Conservation (phyloP, 2,329 filamentous ascomycete genomes). For the Hypoxylon sp. region DNA sequence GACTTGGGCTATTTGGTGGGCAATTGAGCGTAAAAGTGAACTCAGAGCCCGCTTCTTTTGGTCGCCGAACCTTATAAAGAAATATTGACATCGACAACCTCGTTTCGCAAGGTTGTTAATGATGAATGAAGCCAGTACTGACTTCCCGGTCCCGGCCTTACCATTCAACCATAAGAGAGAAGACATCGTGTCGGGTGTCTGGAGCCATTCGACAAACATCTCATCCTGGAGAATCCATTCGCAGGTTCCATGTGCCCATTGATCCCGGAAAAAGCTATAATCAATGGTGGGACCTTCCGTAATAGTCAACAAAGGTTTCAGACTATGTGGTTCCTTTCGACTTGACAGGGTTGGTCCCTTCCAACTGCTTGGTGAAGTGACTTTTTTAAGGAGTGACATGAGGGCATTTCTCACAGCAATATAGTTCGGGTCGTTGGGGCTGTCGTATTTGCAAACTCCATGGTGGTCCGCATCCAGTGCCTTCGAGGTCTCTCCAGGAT, state of each 20-base stretch:
- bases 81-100: constrained; percentile 36
- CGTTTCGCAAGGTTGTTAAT: constrained; percentile 35
- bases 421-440: constrained; percentile 56
- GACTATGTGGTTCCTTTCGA: constrained; percentile 4
- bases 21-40: constrained; percentile 50
- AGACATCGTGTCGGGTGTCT: background rate
- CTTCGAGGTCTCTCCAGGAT: constrained; percentile 56
- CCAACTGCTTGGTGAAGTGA: constrained; percentile 9
- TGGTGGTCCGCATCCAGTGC: constrained; percentile 59
- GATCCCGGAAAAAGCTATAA: constrained; percentile 41
- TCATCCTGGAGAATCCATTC: constrained; percentile 27
- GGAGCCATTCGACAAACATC: constrained; percentile 24
- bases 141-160: constrained; percentile 40
- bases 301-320: constrained; percentile 30
- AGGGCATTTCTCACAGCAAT: constrained; percentile 51
- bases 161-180: constrained; percentile 36
- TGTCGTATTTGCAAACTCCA: constrained; percentile 58
- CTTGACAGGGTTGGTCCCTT: background rate
- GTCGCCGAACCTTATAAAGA: constrained; percentile 36
- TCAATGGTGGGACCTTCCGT: constrained; percentile 30
- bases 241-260: constrained; percentile 34
- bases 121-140: constrained; percentile 40
- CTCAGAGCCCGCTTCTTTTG: constrained; percentile 38
- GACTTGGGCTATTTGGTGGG: constrained; percentile 50
- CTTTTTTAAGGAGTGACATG: constrained; percentile 37